A percentile compares a stretch with the other conserved stretches of the same genome.
Evolutionary conservation across 805 yeast species (phyloP).

Genomic region (Suhomyces canberraensis): DNA sequence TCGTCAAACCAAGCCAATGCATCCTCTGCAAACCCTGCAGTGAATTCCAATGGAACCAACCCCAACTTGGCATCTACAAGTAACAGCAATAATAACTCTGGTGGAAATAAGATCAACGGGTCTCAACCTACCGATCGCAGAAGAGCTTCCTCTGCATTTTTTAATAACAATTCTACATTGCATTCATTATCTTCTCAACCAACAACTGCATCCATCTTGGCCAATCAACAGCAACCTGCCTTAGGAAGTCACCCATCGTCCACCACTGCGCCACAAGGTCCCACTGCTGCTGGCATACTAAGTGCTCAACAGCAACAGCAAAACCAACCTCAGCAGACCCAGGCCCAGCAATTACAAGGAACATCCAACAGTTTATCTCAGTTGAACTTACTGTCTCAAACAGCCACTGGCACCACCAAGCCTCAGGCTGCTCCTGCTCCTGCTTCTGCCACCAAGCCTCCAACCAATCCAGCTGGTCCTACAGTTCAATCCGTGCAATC

Average conservation of each 20-base stretch:
- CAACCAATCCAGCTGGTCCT: slow-evolving; percentile 12
- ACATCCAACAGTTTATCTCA: slow-evolving; percentile 3
- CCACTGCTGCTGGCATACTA: slow-evolving; percentile 10
- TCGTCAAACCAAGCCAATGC: slow-evolving; percentile 7
- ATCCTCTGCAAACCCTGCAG: slow-evolving; percentile 3
- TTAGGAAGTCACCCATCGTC: neutral
- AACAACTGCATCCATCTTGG: neutral
- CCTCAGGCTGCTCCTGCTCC: too few species aligned
- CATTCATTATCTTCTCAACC: slow-evolving; percentile 6
- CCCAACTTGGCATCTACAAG: slow-evolving; percentile 1
- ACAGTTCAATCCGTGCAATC: slow-evolving; percentile 14
- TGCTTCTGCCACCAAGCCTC: neutral
- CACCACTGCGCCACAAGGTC: slow-evolving; percentile 8
- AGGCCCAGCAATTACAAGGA: neutral
- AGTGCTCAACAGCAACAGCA: slow-evolving; percentile 9
- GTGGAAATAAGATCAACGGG: neutral
- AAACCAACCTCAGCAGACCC: slow-evolving; percentile 4
- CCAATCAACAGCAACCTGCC: slow-evolving; percentile 7
- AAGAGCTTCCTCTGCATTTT: slow-evolving; percentile 54
- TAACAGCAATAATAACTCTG: slow-evolving; percentile 2
- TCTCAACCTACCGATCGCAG: slow-evolving; percentile 34
- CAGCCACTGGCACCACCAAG: too few species aligned
- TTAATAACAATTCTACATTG: slow-evolving; percentile 27
- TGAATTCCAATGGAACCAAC: neutral
- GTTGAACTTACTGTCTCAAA: neutral